Conservation (phyloP, 495 filamentous ascomycete species). For the Talaromyces liani region DNA sequence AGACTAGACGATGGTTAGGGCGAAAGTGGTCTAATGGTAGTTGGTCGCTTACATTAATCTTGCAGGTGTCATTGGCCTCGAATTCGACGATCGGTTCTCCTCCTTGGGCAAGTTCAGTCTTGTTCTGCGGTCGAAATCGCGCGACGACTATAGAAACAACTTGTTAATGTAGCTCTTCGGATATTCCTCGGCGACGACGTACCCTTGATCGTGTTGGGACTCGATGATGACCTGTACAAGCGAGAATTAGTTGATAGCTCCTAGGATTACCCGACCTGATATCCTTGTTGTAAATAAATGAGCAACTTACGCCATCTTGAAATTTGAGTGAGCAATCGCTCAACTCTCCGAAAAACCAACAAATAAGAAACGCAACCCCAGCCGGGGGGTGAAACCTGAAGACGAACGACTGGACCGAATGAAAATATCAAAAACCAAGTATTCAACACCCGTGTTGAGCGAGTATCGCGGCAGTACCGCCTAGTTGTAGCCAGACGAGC, state of each 20-base stretch:
- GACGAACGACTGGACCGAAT: background rate
- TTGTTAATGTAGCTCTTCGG: background rate
- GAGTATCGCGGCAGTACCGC: slow-evolving; percentile 2
- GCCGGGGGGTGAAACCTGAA: slow-evolving; percentile 23
- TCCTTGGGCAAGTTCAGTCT: slow-evolving; percentile 78
- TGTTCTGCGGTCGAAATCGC: slow-evolving; percentile 95
- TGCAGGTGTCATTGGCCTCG: slow-evolving; percentile 82
- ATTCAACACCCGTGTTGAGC: background rate
- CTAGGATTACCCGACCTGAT: background rate
- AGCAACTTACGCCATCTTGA: slow-evolving; percentile 44
- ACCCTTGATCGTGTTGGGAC: slow-evolving; percentile 70
- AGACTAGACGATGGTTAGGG: slow-evolving; percentile 46
- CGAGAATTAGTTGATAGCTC: slow-evolving; percentile 10
- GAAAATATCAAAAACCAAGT: background rate
- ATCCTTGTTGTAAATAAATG: background rate
- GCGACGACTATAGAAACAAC: slow-evolving; percentile 62
- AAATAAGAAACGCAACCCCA: slow-evolving; percentile 13
- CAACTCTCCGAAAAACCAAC: slow-evolving; percentile 5
- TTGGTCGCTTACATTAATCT: slow-evolving; percentile 60
- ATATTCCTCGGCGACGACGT: slow-evolving; percentile 13
- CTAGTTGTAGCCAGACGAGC: background rate
- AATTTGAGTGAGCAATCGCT: slow-evolving; percentile 7
- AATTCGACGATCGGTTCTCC: slow-evolving; percentile 88
- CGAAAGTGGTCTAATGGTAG: background rate
- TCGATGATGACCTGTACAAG: slow-evolving; percentile 29